A percentile compares a stretch with the other conserved stretches of the same genome.
Evolutionary conservation across 768 basidiomycete genomes (phyloP).

Genomic region (Rhodotorula sphaerocarpa): DNA sequence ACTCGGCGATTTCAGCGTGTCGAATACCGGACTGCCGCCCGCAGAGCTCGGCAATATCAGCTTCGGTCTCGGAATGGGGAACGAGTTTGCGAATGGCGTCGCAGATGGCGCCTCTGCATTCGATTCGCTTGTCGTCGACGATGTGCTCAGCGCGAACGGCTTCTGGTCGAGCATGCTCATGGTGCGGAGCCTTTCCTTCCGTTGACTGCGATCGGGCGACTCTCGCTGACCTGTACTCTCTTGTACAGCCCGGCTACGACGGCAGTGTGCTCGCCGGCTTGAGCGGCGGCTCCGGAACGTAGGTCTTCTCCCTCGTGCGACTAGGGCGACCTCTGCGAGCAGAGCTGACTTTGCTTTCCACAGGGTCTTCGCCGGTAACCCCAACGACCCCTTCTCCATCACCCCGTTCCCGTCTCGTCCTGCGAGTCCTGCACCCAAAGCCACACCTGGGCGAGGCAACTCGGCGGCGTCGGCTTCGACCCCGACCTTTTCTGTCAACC

Average conservation of each 20-base stretch:
- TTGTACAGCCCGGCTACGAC: constrained; percentile 23
- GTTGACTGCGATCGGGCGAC: too few species aligned
- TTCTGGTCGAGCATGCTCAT: constrained; percentile 35
- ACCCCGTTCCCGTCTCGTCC: constrained; percentile 32
- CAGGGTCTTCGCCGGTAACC: constrained; percentile 15
- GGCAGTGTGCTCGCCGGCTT: constrained; percentile 10
- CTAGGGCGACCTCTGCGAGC: too few species aligned
- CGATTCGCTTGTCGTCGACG: constrained; percentile 27
- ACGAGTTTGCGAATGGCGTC: constrained; percentile 2
- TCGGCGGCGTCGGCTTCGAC: neutral
- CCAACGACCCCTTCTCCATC: constrained; percentile 25
- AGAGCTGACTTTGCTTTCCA: neutral
- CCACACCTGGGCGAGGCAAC: neutral
- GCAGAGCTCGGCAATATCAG: neutral
- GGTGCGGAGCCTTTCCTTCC: constrained; percentile 1
- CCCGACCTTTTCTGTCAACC: neutral
- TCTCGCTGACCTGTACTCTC: neutral
- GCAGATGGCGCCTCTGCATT: constrained; percentile 11
- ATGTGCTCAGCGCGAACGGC: constrained; percentile 23
- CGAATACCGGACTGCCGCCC: neutral
- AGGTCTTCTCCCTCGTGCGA: neutral
- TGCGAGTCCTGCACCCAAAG: neutral
- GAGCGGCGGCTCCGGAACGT: constrained; percentile 27
- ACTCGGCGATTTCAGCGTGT: neutral
- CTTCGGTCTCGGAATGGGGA: constrained; percentile 3